Base-by-base conservation (phyloP, 306 rosid genomes). In the Luffa acutangula region DNA sequence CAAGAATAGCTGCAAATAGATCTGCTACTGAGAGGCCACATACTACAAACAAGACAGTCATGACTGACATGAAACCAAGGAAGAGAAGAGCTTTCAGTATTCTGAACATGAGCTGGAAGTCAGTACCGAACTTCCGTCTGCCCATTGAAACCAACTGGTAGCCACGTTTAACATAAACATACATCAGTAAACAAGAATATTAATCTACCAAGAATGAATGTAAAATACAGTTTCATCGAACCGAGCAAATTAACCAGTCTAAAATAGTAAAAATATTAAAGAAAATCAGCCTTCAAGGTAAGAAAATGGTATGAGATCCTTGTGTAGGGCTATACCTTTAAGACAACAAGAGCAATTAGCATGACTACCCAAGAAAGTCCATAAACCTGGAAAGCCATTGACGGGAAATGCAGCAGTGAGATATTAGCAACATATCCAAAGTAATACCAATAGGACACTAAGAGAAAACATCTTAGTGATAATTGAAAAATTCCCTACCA, bases 81-180 rank as follows among this genome's bases (percentile, higher is more conserved):
- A 93, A 95, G 70, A 95, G 90, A 80, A 95, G 96, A 11, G 92
- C 97, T 87, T 91, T 95, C 72, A 95, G 93, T 86, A 95, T 90
- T 75, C 97, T 91, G 85, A 95, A 89, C 94, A 90, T 90, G 74
- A 92, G 97, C 89, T 90, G 97, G 82, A 95, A 90, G 86, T 95
- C 93, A 0, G 98, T 91, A 63, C 93, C 92, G 51, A 91, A 95
- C 86, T 88, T 87, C 80, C 95, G 92, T 77, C 97, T 91, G 48
- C 93, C 97, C 97, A 92, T 92, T 34, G 97, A 91, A 73, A 92
- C 93, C 92, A 95, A 82, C 98, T 95, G 91, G 71, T 13, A 64
- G 52, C 79, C 85, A 76, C 25, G 78, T 42, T 66, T 15, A 73
- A 80, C 77, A 80, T 80, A 79, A 60, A 67, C 59, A 80, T 62